Conservation (phyloP, 352 stramenopile genomes). For the Phytophthora syringae region DNA sequence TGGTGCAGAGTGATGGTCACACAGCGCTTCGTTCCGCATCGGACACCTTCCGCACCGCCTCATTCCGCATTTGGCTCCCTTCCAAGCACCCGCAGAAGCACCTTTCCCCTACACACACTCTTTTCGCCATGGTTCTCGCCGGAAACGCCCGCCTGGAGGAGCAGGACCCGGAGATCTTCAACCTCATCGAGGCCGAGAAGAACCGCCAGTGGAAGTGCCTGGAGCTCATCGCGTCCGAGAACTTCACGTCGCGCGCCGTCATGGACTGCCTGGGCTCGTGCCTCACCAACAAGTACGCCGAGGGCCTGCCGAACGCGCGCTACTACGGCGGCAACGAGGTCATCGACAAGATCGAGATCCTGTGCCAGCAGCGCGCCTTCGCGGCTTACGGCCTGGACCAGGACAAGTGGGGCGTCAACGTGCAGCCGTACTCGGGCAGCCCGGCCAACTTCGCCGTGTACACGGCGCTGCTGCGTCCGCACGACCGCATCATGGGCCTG, state of each 20-base stretch:
- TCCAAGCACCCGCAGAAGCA: constrained; percentile 20
- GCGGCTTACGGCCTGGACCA: constrained; percentile 93
- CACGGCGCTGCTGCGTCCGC: constrained; percentile 96
- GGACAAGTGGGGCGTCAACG: constrained; percentile 98
- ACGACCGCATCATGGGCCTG: constrained; percentile 99
- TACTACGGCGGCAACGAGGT: constrained; percentile 99
- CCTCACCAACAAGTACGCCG: constrained; percentile 99
- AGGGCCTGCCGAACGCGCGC: constrained; percentile 94
- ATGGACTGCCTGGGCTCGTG: constrained; percentile 99
- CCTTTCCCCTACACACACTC: neutral
- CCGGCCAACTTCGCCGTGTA: constrained; percentile 99
- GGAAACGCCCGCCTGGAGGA: constrained; percentile 89
- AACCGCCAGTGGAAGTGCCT: constrained; percentile 97
- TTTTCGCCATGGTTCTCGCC: constrained; percentile 56
- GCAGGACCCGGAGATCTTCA: constrained; percentile 97
- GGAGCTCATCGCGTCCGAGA: constrained; percentile 99
- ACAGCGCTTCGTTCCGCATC: neutral
- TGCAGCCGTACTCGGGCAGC: constrained; percentile 97
- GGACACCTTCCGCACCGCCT: neutral
- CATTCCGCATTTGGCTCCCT: constrained; percentile 46
- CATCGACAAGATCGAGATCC: constrained; percentile 96
- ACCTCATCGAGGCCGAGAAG: constrained; percentile 99
- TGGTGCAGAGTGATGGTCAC: constrained; percentile 40
- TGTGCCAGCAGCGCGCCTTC: constrained; percentile 96
- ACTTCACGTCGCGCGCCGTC: constrained; percentile 99